Evolutionary conservation across 345 rosid genomes (phyloP).

Genomic region (Eucalyptus curtisii): DNA sequence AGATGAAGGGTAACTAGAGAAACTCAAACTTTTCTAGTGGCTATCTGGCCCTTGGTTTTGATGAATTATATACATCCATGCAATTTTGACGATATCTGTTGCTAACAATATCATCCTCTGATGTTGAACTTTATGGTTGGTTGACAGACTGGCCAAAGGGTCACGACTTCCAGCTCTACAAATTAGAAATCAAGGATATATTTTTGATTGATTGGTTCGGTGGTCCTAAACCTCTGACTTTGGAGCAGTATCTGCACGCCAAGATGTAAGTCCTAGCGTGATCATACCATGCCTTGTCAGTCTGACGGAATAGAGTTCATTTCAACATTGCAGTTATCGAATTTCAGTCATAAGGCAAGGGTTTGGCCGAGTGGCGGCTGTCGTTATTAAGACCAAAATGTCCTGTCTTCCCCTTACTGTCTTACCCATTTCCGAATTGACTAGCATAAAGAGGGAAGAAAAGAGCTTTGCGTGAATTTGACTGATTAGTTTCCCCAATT

Average conservation of each 20-base stretch:
- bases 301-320: not conserved
- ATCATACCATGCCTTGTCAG: not conserved
- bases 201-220: conserved; percentile 91
- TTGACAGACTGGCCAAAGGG: conserved; percentile 71
- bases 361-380: not conserved
- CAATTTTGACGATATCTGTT: not conserved
- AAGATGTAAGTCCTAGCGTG: conserved; percentile 21
- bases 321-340: not conserved
- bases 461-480: not conserved
- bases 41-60: not conserved
- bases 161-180: conserved; percentile 66
- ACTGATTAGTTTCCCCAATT: not conserved
- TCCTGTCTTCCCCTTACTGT: not conserved
- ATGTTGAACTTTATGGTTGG: not conserved
- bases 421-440: not conserved
- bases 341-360: not conserved
- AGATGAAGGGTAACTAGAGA: conserved; percentile 57
- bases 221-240: conserved; percentile 74
- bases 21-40: not conserved
- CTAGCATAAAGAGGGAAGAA: not conserved
- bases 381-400: not conserved
- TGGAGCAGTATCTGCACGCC: conserved; percentile 58
- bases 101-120: not conserved
- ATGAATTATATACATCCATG: not conserved
- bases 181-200: conserved; percentile 54